Base-by-base conservation (phyloP, 2,329 filamentous ascomycete species). In the Aspergillus clavatus region DNA sequence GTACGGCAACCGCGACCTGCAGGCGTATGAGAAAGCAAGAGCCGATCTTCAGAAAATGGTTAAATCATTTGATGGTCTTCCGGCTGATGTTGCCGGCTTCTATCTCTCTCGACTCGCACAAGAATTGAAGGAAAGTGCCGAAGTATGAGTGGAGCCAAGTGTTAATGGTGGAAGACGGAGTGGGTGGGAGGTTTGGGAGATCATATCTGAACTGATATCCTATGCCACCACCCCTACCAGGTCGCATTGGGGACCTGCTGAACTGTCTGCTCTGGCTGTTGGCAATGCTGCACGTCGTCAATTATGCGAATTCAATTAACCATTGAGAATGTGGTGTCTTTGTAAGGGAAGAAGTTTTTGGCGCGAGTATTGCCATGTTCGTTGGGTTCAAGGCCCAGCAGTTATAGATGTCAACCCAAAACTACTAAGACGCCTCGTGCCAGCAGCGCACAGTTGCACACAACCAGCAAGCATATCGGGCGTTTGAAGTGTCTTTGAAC, bases 1-100 rank as follows among this genome's bases (percentile, higher is more conserved):
- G 0, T 95, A 95, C 61, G 89, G 87, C 1, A 95, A 95, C 61
- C 77, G 88, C 29, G 90, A 95, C 65, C 66, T 95, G 40, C 84
- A 85, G 29, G 86, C 84, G 1, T 95, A 94, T 61, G 88, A 95
- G 62, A 89, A 86, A 57, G 87, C 86, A 0, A 76, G 89, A 42
- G 76, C 79, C 52, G 86, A 91, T 56, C 68, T 94, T 5, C 75
- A 79, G 36, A 83, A 80, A 54, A 83, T 95, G 21, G 68, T 72
- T 12, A 56, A 54, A 39, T 56, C 56, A 6, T 66, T 69, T 43
- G 59, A 65, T 10, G 78, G 73, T 7, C 53, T 91, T 22, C 85
- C 87, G 2, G 63, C 66, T 21, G 82, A 86, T 54, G 78, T 86
- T 48, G 76, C 78, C n/a, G 74, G 75, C 36, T 94, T 94, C 59